Evolutionary conservation across 352 stramenopile species (phyloP).

Genomic region (Globisporangium carolinianum): DNA sequence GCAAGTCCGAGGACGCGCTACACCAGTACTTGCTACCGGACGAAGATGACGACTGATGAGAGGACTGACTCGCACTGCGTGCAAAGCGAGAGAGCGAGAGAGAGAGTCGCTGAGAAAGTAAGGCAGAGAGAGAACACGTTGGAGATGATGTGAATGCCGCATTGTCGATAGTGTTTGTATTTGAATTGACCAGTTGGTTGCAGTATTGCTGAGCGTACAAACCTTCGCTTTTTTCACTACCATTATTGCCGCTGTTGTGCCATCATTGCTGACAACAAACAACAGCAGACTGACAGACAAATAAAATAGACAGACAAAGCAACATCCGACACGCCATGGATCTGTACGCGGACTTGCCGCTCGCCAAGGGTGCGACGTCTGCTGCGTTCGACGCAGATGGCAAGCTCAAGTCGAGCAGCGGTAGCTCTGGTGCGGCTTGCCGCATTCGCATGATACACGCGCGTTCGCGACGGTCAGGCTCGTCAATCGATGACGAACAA

Average conservation of each 20-base stretch:
- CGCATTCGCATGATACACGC: neutral
- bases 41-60: conserved; percentile 41
- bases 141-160: no score
- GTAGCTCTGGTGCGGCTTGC: conserved; percentile 19
- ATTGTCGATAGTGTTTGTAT: no score
- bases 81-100: no score
- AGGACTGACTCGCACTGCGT: neutral
- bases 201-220: no score
- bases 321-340: conserved; percentile 32
- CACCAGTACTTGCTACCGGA: conserved; percentile 73
- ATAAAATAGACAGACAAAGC: neutral
- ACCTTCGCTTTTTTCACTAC: no score
- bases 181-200: no score
- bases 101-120: no score
- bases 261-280: neutral
- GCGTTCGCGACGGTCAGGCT: neutral
- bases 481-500: no score
- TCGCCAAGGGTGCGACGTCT: conserved; percentile 52
- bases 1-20: conserved; percentile 72
- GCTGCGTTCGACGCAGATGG: conserved; percentile 38
- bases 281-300: neutral
- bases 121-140: no score
- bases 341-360: conserved; percentile 71
- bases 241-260: neutral
- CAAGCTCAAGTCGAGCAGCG: conserved; percentile 35